Conservation (phyloP, 805 yeast species). For the Wickerhamiella sergipiensis region DNA sequence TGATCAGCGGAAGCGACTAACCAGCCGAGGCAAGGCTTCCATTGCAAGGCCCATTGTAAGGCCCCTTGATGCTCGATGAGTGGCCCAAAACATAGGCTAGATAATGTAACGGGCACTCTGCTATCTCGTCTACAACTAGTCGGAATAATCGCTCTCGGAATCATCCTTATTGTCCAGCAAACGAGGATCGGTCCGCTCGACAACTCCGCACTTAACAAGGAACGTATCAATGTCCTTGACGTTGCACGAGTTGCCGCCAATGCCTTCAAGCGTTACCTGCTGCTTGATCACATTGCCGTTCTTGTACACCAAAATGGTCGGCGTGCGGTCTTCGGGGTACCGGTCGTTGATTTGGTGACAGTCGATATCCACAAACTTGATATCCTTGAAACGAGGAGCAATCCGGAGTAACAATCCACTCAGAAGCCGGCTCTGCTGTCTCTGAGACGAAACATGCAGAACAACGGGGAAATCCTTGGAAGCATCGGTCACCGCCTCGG, state of each 20-base stretch:
- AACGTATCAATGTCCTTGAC: conserved; percentile 59
- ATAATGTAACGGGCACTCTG: too few relatives aligned
- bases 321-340: conserved; percentile 83
- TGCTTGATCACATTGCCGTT: conserved; percentile 71
- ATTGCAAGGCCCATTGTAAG: too few relatives aligned
- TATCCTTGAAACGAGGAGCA: conserved; percentile 60
- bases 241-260: conserved; percentile 74
- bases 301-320: conserved; percentile 74
- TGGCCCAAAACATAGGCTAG: too few relatives aligned
- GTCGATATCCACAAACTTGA: conserved; percentile 87
- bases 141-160: conserved; percentile 2
- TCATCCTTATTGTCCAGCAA: conserved; percentile 35
- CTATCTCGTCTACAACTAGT: too few relatives aligned
- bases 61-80: neutral
- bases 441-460: conserved; percentile 60
- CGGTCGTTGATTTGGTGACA: conserved; percentile 83
- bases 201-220: conserved; percentile 52
- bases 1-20: too few relatives aligned
- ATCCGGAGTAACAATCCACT: conserved; percentile 40
- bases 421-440: conserved; percentile 59
- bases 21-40: too few relatives aligned
- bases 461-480: conserved; percentile 54
- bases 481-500: conserved; percentile 70
- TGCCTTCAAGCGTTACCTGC: conserved; percentile 58
- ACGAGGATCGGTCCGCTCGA: conserved; percentile 54